phyloP scores from a whole-genome alignment of 1,139 yeast genomes.

The Kluyveromyces marxianus region DNA sequence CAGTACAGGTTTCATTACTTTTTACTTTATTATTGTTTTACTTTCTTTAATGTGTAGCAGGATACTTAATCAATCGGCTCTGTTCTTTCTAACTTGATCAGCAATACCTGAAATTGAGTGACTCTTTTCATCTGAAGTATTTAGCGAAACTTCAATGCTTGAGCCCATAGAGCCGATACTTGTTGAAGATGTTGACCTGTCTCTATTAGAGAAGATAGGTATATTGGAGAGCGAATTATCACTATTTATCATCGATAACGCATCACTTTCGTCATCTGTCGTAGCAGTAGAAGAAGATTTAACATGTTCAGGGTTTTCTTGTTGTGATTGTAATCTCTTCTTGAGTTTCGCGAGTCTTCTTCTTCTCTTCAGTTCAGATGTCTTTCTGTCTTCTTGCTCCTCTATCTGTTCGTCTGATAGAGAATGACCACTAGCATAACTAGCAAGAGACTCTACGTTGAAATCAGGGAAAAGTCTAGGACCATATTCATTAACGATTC shows the following conservation, averaged over 20 bases:
- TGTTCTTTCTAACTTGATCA: conserved; percentile 21
- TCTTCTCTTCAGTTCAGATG: conserved; percentile 27
- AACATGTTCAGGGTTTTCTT: conserved; percentile 7
- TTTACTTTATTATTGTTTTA: too few species aligned
- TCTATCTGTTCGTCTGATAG: conserved; percentile 6
- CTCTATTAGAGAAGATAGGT: conserved; percentile 24
- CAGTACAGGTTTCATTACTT: too few species aligned
- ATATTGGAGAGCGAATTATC: conserved; percentile 30
- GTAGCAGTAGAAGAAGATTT: conserved; percentile 1
- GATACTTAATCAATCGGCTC: conserved; percentile 8
- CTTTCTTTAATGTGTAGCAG: too few species aligned
- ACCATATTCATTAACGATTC: conserved; percentile 63
- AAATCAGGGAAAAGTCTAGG: conserved; percentile 77
- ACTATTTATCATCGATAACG: conserved; percentile 28
- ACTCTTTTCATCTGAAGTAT: conserved; percentile 1
- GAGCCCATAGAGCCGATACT: conserved; percentile 15
- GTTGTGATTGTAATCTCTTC: conserved; percentile 10
- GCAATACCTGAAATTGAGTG: conserved; percentile 18
- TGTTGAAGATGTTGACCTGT: conserved; percentile 15
- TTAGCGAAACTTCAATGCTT: conserved; percentile 13
- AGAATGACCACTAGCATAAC: conserved; percentile 16
- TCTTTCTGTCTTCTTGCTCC: conserved; percentile 17
- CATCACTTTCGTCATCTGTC: conserved; percentile 24
- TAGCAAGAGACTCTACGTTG: conserved; percentile 46
- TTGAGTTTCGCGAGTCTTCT: conserved; percentile 14